These are phyloP conservation scores for Anthoceros angustus DNA, from an alignment of 225 moss, liverwort and hornwort species.

Conservation along the genomic window DNA sequence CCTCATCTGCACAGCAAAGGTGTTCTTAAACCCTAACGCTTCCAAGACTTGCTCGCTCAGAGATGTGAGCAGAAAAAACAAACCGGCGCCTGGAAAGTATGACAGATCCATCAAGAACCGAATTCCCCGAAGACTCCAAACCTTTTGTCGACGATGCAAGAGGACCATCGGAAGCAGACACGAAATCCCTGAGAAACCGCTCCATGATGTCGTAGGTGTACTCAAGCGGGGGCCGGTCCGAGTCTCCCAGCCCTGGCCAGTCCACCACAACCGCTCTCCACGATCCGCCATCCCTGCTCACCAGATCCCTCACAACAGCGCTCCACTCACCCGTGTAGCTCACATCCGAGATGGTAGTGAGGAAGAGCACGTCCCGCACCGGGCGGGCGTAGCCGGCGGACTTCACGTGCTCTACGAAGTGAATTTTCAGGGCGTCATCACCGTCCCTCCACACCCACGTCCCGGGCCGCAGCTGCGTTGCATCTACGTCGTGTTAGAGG, in stretches of 20 bases:
- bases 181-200: slow-evolving; percentile 56
- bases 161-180: slow-evolving; percentile 42
- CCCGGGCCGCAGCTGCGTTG: slow-evolving; percentile 39
- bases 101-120: too few relatives aligned
- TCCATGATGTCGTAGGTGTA: slow-evolving; percentile 60
- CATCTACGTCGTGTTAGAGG: background rate
- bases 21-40: too few relatives aligned
- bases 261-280: slow-evolving; percentile 58
- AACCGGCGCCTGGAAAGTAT: too few relatives aligned
- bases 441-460: slow-evolving; percentile 61
- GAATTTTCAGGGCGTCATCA: slow-evolving; percentile 40
- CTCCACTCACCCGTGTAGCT: slow-evolving; percentile 94
- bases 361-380: slow-evolving; percentile 38
- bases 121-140: background rate
- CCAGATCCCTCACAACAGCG: slow-evolving; percentile 47
- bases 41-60: background rate
- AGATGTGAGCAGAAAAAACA: background rate
- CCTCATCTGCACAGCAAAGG: slow-evolving; percentile 20
- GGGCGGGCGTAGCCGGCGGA: slow-evolving; percentile 12
- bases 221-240: slow-evolving; percentile 59
- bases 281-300: slow-evolving; percentile 19
- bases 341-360: slow-evolving; percentile 78
- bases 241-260: slow-evolving; percentile 84
- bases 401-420: slow-evolving; percentile 40
- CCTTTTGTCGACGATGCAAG: slow-evolving; percentile 36